Evolutionary conservation across 208 protist genomes (phyloP), one percentile per base, ranked within the genome.

Genomic region (Trypanosoma boissoni): DNA sequence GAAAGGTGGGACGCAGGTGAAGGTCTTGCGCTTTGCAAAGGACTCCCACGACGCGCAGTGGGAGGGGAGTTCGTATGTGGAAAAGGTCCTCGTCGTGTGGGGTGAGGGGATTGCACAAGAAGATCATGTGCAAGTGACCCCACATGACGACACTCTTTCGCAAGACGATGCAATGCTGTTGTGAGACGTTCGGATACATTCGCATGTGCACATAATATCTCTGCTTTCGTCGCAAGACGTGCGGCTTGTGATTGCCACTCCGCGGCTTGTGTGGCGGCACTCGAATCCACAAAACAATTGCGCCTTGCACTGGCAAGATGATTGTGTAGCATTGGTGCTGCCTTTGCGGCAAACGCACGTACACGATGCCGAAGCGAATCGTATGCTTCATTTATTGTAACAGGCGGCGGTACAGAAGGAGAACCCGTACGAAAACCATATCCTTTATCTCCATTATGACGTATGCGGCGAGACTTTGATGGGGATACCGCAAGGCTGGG

Each of bases 361-460:
- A 92, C 74, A 34, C 85, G 85, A 6, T 85, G 51, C 18, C 80
- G 76, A 57, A 89, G 67, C 24, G 60, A 31, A 50, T 88, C 79
- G 48, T 78, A 86, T 45, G 69, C 50, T 2, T 76, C 68, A 4
- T n/a, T 23, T n/a, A 72, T 26, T 21, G 55, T 45, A 24, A 29
- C 37, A 32, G 44, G 27, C 16, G 34, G 39, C 21, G 28, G 14
- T n/a, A 26, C 55, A n/a, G 39, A 27, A 16, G 34, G 31, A 28
- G 12, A 29, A 29, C 26, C 5, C 26, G 54, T 5, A 26, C 20
- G 54, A 8, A 21, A 32, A 59, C n/a, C n/a, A n/a, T n/a, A n/a
- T n/a, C n/a, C n/a, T n/a, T n/a, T n/a, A n/a, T n/a, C n/a, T n/a
- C n/a, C n/a, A n/a, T n/a, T 16, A 42, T 0, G 44, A 20, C 8